Conservation (phyloP, 2,329 filamentous ascomycete genomes). For the Hypoxylon sp. region DNA sequence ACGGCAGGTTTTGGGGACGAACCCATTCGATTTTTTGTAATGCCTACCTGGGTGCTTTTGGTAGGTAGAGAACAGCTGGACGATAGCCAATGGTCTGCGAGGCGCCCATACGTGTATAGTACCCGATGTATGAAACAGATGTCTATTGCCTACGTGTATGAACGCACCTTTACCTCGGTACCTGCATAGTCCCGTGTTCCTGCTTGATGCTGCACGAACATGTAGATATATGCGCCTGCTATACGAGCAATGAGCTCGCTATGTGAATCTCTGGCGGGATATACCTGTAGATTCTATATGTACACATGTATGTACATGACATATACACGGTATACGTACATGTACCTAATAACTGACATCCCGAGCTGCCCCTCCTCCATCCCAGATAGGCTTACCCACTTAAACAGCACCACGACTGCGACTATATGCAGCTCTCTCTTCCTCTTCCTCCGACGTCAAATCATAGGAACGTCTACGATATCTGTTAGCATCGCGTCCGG, state of each 20-base stretch:
- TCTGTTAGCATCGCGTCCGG: slow-evolving; percentile 13
- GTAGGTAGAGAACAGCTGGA: too few species aligned
- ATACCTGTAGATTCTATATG: background rate
- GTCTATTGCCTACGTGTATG: background rate
- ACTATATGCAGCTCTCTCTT: slow-evolving; percentile 38
- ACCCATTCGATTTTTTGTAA: too few species aligned
- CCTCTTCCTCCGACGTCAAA: slow-evolving; percentile 23
- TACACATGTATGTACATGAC: too few species aligned
- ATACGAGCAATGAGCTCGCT: too few species aligned
- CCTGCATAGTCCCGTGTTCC: too few species aligned
- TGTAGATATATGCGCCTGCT: too few species aligned
- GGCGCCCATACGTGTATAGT: background rate
- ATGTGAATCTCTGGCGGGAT: too few species aligned
- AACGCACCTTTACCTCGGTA: too few species aligned
- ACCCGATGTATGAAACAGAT: background rate
- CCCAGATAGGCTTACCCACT: slow-evolving; percentile 32
- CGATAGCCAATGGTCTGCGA: background rate
- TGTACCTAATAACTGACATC: background rate
- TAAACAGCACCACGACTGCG: slow-evolving; percentile 44
- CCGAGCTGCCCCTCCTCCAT: slow-evolving; percentile 15
- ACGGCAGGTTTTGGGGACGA: background rate
- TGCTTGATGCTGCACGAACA: too few species aligned
- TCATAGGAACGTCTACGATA: slow-evolving; percentile 13
- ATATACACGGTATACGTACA: background rate
- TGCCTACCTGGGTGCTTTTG: too few species aligned